Evolutionary conservation across 2,329 filamentous ascomycete genomes (phyloP).

Genomic region (Bisporella sp.): DNA sequence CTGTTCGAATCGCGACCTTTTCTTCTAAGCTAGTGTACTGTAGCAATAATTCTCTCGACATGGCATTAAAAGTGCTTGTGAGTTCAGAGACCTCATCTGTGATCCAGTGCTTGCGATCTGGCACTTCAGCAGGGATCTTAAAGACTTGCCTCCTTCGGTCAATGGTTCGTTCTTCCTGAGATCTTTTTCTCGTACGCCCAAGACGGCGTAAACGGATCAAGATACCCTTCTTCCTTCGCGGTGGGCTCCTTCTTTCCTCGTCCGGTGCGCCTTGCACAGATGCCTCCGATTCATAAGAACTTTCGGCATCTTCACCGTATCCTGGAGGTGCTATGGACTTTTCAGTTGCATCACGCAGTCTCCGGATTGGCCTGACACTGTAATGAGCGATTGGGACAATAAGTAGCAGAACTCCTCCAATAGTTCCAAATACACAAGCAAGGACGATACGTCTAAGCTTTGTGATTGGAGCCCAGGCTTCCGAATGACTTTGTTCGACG

Average conservation of each 20-base stretch:
- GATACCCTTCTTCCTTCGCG: conserved; percentile 26
- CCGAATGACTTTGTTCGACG: conserved; percentile 66
- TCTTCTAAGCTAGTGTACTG: conserved; percentile 82
- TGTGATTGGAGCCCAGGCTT: conserved; percentile 70
- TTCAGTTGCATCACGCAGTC: conserved; percentile 24
- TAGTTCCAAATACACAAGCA: conserved; percentile 78
- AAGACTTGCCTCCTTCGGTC: conserved; percentile 42
- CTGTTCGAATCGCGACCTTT: conserved; percentile 74
- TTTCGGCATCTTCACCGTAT: conserved; percentile 19
- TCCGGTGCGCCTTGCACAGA: conserved; percentile 14
- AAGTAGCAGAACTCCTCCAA: conserved; percentile 64
- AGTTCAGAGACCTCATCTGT: conserved; percentile 77
- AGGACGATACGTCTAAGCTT: conserved; percentile 74
- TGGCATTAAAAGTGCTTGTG: conserved; percentile 72
- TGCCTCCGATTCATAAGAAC: conserved; percentile 9
- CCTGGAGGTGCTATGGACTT: conserved; percentile 25
- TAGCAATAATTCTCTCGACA: conserved; percentile 83
- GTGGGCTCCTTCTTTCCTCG: conserved; percentile 14
- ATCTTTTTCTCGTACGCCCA: conserved; percentile 17
- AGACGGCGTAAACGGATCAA: conserved; percentile 21
- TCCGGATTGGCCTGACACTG: conserved; percentile 62
- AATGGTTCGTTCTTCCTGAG: conserved; percentile 34
- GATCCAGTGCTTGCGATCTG: conserved; percentile 65
- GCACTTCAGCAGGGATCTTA: conserved; percentile 79
- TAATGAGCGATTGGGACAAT: conserved; percentile 75